Evolutionary conservation across 192 early-diverging fungal genomes (phyloP), one percentile per base, ranked within the genome.

Genomic region (Haplosporangium gracile): DNA sequence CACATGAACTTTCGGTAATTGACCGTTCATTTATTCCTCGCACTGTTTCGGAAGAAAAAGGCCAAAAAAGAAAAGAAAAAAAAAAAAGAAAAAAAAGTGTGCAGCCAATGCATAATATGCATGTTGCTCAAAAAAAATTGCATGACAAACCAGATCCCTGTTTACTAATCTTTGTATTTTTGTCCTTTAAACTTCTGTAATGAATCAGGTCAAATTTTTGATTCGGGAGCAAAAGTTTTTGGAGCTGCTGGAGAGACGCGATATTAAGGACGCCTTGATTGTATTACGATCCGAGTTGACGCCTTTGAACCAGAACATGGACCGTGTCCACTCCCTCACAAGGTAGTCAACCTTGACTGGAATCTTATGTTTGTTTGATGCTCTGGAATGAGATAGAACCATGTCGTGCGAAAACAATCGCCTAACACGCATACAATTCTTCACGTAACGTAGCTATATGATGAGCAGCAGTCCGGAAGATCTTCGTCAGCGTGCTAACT

Each of bases 141-240:
- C n/a, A 32, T 65, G 29, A 65, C 29, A 15, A 65, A 65, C 29
- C 29, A 11, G 13, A 65, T 32, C 0, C 26, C 9, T 26, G 9
- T 16, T 34, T 76, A n/a, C 53, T 26, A 32, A 32, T 29, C 15
- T 18, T 51, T 9, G 2, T 45, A 1, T 45, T 47, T 42, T 51
- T 51, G 0, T 26, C 85, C 69, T 16, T 72, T 43, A 22, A 16
- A 2, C 16, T 51, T 71, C 87, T 60, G 29, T 42, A 2, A 34
- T 42, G 34, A 10, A 32, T 10, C 40, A 81, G 55, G 92, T 94
- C 38, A 88, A 83, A 77, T 97, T 98, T 82, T 88, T 97, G 39
- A 91, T 98, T 72, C 90, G 96, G 70, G 90, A 95, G 68, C 99
- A 99, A 91, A 97, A 97, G 83, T 99, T 94, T 79, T 86, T 99